Evolutionary conservation across 257 asterid species (phyloP), one percentile per base, ranked within the genome.

Genomic region (Scutellaria galericulata): DNA sequence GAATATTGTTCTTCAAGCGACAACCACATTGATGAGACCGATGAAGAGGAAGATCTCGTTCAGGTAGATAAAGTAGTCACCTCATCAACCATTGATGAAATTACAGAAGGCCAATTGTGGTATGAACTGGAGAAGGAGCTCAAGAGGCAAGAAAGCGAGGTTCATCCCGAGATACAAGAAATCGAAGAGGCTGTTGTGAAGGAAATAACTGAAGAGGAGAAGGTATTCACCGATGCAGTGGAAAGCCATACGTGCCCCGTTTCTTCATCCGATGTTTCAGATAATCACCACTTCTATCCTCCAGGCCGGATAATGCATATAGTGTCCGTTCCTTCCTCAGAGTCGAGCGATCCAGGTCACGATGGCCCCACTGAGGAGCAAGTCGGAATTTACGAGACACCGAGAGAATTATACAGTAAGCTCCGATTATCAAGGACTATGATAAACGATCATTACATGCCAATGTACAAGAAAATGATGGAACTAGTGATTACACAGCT

Each of bases 381-480:
- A 47, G 95, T 88, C 18, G 90, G 90, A 57, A 82, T 93, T 48
- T 93, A 84, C 24, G 90, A 78, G 88, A 86, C 97, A 0, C 88
- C 84, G 5, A 82, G 98, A 69, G 95, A 90, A 55, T 71, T 93
- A 76, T 93, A 93, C 79, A 86, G 89, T 78, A 93, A 90, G 88
- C 92, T 93, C 13, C 75, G 97, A 20, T 53, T 93, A 66, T 93
- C 98, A 3, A 84, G 75, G 86, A 91, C 93, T 31, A 91, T 91
- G 97, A 87, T 91, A 47, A 90, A 87, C 55, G 97, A 93, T 75
- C 98, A 93, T 87, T 93, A 87, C 58, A 93, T 93, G 97, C 98
- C 97, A 0, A 89, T 93, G 93, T 93, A 88, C 77, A 93, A 86
- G 89, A 90, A 88, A 82, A 85, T 86, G 89, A 93, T 93, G 91